Evolutionary conservation across 106 monocot species (phyloP).

Genomic region (Iris macrosiphon): DNA sequence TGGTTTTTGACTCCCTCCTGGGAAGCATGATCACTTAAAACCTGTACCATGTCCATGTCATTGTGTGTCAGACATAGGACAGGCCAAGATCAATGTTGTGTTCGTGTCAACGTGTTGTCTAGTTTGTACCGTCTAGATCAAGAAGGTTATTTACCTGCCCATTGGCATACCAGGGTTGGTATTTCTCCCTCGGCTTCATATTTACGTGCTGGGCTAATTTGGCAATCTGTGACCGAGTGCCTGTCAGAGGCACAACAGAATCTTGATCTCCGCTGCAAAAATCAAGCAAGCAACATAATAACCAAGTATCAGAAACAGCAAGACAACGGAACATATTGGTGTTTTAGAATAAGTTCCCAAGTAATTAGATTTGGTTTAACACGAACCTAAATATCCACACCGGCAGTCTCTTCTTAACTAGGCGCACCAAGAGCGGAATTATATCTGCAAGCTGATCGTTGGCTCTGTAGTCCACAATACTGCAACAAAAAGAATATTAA

Average conservation of each 20-base stretch:
- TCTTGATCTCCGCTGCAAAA: conserved; percentile 23
- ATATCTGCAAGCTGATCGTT: background rate
- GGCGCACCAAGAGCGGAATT: background rate
- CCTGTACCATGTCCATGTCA: no score
- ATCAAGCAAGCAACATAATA: no score
- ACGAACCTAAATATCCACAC: background rate
- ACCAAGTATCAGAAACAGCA: background rate
- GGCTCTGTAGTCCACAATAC: background rate
- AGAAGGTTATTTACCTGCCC: background rate
- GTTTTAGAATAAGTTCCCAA: background rate
- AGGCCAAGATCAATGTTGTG: no score
- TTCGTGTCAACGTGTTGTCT: background rate
- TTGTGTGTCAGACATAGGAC: background rate
- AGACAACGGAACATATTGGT: background rate
- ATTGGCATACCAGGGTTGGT: background rate
- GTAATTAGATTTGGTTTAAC: no score
- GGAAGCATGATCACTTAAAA: no score
- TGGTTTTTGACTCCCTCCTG: no score
- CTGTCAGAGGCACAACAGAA: conserved; percentile 22
- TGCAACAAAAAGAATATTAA: background rate
- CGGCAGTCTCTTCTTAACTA: background rate
- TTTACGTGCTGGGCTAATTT: conserved; percentile 18
- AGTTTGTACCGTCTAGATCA: background rate
- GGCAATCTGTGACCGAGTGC: conserved; percentile 14
- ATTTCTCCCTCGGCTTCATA: background rate